These are phyloP conservation scores for Fusarium burgessii DNA, from an alignment of 2,329 filamentous ascomycete genomes.

Conservation along the genomic window DNA sequence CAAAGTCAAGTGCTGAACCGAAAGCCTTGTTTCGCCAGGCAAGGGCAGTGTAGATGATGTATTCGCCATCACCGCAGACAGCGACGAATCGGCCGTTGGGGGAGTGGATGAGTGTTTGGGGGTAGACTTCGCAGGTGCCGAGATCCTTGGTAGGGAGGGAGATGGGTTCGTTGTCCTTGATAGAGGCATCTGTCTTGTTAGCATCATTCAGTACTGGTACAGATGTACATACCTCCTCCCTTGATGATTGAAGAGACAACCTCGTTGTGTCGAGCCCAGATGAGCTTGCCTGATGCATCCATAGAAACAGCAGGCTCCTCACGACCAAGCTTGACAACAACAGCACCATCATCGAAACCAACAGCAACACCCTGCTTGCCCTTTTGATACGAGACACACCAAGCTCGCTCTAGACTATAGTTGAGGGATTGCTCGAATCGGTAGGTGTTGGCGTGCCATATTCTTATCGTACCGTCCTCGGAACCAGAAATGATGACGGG, in stretches of 20 bases:
- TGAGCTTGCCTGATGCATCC: slow-evolving; percentile 94
- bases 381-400: slow-evolving; percentile 97
- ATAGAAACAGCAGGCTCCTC: slow-evolving; percentile 98
- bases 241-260: slow-evolving; percentile 96
- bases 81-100: slow-evolving; percentile 89
- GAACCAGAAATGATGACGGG: slow-evolving; percentile 98
- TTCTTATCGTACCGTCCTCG: slow-evolving; percentile 96
- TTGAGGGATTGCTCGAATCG: slow-evolving; percentile 94
- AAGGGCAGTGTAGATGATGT: slow-evolving; percentile 97
- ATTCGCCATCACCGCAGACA: slow-evolving; percentile 93
- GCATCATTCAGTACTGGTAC: neutral
- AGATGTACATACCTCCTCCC: slow-evolving; percentile 70
- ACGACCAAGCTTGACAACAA: slow-evolving; percentile 96
- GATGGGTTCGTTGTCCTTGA: slow-evolving; percentile 92
- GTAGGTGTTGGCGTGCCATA: slow-evolving; percentile 99
- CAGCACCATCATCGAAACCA: slow-evolving; percentile 96
- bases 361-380: slow-evolving; percentile 95
- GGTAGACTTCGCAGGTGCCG: slow-evolving; percentile 96
- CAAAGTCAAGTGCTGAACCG: slow-evolving; percentile 94
- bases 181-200: slow-evolving; percentile 70
- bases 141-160: slow-evolving; percentile 92
- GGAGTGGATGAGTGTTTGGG: slow-evolving; percentile 94
- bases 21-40: slow-evolving; percentile 99
- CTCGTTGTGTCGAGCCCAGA: slow-evolving; percentile 96
- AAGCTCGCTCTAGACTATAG: slow-evolving; percentile 95